phyloP scores from a whole-genome alignment of 176 grass and related monocot genomes.

The Aegilops umbellulata region DNA sequence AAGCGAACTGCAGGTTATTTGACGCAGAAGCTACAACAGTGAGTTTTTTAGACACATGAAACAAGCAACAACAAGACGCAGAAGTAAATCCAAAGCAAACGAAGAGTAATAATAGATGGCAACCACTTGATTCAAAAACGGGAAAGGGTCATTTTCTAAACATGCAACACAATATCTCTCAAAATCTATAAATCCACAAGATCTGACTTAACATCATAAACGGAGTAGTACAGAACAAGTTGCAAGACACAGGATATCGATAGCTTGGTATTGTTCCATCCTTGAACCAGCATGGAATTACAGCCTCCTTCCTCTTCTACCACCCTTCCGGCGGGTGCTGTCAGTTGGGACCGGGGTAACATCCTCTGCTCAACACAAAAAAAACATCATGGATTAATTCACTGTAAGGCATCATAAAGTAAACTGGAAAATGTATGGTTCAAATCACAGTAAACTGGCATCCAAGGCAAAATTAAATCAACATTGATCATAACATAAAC shows the following conservation, averaged over 20 bases:
- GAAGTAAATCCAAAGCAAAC: background rate
- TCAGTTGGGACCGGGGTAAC: constrained; percentile 77
- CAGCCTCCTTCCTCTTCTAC: constrained; percentile 85
- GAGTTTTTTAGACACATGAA: too few relatives aligned
- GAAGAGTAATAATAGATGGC: background rate
- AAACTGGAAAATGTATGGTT: background rate
- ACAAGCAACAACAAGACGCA: too few relatives aligned
- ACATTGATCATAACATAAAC: background rate
- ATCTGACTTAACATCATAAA: constrained; percentile 15
- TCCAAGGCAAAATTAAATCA: too few relatives aligned
- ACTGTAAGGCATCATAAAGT: background rate
- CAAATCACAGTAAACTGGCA: background rate
- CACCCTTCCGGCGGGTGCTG: constrained; percentile 86
- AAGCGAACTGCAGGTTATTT: too few relatives aligned
- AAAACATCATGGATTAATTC: too few relatives aligned
- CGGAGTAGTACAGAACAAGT: constrained; percentile 11
- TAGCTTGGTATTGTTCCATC: background rate
- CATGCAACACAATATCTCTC: constrained; percentile 3
- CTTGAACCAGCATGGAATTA: constrained; percentile 26
- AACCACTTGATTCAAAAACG: background rate
- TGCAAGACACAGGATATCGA: background rate
- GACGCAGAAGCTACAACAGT: too few relatives aligned
- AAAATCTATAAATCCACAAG: constrained; percentile 30
- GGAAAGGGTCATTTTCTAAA: background rate
- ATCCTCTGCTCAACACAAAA: too few relatives aligned